Percentiles rank a stretch among this genome's conserved stretches.
phyloP scores from a whole-genome alignment of 108 stramenopile genomes.

The Phaeodactylum tricornutum region DNA sequence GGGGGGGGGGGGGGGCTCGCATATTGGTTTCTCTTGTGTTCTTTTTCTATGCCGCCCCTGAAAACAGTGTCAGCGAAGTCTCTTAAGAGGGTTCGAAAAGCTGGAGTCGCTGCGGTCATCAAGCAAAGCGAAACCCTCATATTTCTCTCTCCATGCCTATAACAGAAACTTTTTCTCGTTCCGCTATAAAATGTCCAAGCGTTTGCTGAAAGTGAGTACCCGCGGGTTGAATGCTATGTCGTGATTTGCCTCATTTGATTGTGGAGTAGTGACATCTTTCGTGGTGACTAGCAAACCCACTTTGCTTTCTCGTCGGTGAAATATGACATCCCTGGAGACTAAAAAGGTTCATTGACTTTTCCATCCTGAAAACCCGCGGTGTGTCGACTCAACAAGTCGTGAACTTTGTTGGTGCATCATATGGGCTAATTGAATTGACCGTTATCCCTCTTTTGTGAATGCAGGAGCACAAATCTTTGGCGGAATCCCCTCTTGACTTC shows the following conservation, averaged over 20 bases:
- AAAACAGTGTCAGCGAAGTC: too few relatives aligned
- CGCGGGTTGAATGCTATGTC: not conserved
- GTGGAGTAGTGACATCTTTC: not conserved
- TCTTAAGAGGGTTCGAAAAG: too few relatives aligned
- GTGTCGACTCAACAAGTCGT: not conserved
- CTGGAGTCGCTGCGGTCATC: too few relatives aligned
- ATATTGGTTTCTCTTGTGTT: too few relatives aligned
- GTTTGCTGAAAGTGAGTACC: not conserved
- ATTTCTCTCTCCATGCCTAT: too few relatives aligned
- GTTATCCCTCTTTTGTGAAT: conserved; percentile 1
- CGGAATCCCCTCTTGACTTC: conserved; percentile 31
- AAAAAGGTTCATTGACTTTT: not conserved
- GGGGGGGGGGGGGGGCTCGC: too few relatives aligned
- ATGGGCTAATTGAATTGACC: too few relatives aligned
- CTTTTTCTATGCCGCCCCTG: too few relatives aligned
- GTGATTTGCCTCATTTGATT: not conserved
- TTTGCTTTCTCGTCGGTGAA: not conserved
- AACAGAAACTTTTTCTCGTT: too few relatives aligned
- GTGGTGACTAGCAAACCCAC: not conserved
- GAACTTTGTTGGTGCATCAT: not conserved
- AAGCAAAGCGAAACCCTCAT: too few relatives aligned
- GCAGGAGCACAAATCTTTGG: conserved; percentile 37
- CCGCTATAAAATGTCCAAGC: conserved; percentile 2
- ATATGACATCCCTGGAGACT: not conserved
- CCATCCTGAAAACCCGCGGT: not conserved